Evolutionary conservation across 2,329 filamentous ascomycete species (phyloP).

Genomic region (Neodidymelliopsis sp.): DNA sequence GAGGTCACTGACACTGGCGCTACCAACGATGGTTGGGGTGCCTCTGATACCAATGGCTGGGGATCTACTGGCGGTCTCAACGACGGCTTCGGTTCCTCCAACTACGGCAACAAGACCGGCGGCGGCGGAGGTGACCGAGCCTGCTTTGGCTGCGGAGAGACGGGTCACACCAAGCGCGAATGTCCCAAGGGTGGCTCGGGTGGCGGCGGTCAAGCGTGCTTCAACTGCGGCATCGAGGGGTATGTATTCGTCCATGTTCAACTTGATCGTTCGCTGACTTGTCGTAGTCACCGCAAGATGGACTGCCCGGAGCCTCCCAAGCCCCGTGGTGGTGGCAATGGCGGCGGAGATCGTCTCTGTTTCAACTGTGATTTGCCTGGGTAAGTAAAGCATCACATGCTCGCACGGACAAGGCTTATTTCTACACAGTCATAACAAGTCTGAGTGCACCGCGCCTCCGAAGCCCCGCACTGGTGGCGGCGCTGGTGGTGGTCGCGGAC

Average conservation of each 20-base stretch:
- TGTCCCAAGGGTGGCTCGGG: constrained; percentile 26
- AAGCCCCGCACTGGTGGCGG: constrained; percentile 25
- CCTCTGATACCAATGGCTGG: background rate
- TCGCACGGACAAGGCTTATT: constrained; percentile 1
- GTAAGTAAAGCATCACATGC: constrained; percentile 10
- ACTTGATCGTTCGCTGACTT: background rate
- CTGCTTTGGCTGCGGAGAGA: constrained; percentile 37
- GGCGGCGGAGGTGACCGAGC: constrained; percentile 27
- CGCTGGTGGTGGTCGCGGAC: constrained; percentile 18
- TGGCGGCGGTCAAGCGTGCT: constrained; percentile 32
- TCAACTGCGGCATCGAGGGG: constrained; percentile 41
- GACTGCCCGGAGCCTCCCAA: constrained; percentile 35
- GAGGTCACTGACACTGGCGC: constrained; percentile 32
- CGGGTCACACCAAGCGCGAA: constrained; percentile 36
- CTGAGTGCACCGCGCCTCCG: constrained; percentile 35
- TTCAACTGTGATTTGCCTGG: constrained; percentile 35
- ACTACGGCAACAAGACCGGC: constrained; percentile 16
- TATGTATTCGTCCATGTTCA: background rate
- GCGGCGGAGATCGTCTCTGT: constrained; percentile 25
- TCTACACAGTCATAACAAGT: constrained; percentile 29
- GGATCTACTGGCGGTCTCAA: constrained; percentile 32
- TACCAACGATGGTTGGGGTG: constrained; percentile 52
- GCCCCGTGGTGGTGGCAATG: constrained; percentile 23
- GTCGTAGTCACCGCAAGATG: constrained; percentile 28
- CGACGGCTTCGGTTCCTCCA: background rate